These are phyloP conservation scores for Gracilaria vermiculophylla DNA, from an alignment of 23 red algal species.

Conservation along the genomic window DNA sequence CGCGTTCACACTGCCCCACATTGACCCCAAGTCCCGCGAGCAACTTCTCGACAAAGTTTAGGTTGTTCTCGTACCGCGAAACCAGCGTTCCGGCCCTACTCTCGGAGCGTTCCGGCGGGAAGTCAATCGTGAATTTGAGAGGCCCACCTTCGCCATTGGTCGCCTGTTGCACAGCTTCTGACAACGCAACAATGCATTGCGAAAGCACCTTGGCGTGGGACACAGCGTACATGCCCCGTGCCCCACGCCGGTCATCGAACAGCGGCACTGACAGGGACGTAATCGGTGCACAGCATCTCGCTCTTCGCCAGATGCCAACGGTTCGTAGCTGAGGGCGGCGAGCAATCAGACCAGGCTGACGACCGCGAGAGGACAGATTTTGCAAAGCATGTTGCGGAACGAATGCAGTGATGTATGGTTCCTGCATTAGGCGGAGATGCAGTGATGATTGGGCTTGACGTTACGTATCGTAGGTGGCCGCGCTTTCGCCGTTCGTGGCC, in stretches of 20 bases:
- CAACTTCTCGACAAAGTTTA: slow-evolving; percentile 45
- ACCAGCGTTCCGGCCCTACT: slow-evolving; percentile 65
- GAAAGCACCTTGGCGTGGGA: slow-evolving; percentile 11
- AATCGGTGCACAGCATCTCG: neutral
- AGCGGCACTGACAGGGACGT: neutral
- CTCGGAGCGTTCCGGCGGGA: slow-evolving; percentile 65
- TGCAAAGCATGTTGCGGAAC: too few relatives aligned
- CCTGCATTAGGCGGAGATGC: too few relatives aligned
- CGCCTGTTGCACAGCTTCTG: neutral
- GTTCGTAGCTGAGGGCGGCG: too few relatives aligned
- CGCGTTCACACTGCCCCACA: neutral
- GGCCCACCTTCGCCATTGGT: neutral
- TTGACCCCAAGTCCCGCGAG: slow-evolving; percentile 1
- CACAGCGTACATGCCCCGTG: neutral
- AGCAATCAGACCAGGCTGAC: too few relatives aligned
- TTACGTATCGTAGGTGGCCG: too few relatives aligned
- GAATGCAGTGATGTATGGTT: too few relatives aligned
- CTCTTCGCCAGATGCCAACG: neutral
- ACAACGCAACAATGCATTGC: neutral
- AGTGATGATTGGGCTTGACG: too few relatives aligned
- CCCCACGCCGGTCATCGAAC: neutral
- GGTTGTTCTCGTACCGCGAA: slow-evolving; percentile 68
- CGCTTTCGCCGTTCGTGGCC: too few relatives aligned
- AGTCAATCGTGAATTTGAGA: slow-evolving; percentile 46
- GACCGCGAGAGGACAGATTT: too few relatives aligned